Evolutionary conservation across 345 rosid species (phyloP), one percentile per base, ranked within the genome.

Genomic region (Carallia pectinifolia): DNA sequence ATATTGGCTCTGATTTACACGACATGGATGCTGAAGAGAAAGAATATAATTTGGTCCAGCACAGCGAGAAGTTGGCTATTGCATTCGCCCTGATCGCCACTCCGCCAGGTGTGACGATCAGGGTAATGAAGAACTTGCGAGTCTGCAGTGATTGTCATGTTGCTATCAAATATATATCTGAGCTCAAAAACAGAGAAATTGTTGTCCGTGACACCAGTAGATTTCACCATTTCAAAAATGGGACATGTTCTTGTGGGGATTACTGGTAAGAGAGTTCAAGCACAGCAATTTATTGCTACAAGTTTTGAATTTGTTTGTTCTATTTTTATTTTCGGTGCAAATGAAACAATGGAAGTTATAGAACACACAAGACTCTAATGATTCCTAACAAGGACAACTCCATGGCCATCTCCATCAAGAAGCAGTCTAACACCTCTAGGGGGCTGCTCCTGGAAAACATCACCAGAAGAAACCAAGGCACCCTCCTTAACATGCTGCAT

Each of bases 11-110:
- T 12, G 74, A 72, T 65, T 67, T 89, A 79, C 98, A 88, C 64
- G 93, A 93, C 71, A 90, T 85, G 92, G 90, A 86, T 56, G 77
- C 69, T 12, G 97, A 93, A 68, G 97, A 90, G 78, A 93, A 87
- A 76, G 98, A 93, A 53, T 68, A 85, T 36, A 83, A 71, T 70
- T 72, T 90, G 78, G 83, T 73, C 16, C 93, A 85, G 75, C 97
- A 90, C 71, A 90, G 90, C 38, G 97, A 90, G 61, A 89, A 88
- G 72, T 74, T 89, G 77, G 93, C 98, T 2, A 82, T 90, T 84
- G 93, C 87, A 18, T 93, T 74, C 76, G 91, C 86, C 63, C 75
- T 90, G 18, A 86, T 86, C 90, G 73, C 80, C 34, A 71, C 79
- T 59, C 85, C 87, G 13, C 77, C 77, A 9, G 83, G 85, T 38